Evolutionary conservation across 2,329 filamentous ascomycete genomes (phyloP).

Genomic region (Neofusicoccum kwambonambiense): DNA sequence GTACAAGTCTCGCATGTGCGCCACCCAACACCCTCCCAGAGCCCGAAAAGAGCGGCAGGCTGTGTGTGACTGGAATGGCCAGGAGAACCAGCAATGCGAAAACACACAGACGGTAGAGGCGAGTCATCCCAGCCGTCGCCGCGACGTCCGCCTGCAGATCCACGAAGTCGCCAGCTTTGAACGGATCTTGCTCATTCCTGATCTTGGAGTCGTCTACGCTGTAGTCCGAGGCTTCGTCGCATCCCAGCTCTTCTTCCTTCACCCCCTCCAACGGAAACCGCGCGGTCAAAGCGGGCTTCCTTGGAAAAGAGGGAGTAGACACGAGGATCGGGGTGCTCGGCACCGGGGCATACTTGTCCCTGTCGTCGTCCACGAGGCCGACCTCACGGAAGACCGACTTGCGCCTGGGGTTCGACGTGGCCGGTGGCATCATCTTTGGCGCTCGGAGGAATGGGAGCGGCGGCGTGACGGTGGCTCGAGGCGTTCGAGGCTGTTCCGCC

Average conservation of each 20-base stretch:
- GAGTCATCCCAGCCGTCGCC: neutral
- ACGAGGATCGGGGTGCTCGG: slow-evolving; percentile 1
- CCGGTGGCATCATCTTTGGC: slow-evolving; percentile 9
- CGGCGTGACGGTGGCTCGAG: neutral
- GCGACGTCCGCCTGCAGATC: neutral
- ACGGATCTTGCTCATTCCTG: neutral
- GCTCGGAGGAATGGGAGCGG: neutral
- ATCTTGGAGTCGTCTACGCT: neutral
- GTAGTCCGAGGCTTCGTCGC: neutral
- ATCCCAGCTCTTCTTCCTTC: neutral
- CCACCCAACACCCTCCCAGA: neutral
- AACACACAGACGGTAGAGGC: neutral
- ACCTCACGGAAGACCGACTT: slow-evolving; percentile 18
- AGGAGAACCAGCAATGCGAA: slow-evolving; percentile 1
- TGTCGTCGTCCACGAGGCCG: slow-evolving; percentile 9
- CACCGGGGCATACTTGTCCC: neutral
- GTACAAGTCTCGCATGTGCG: neutral
- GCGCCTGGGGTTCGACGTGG: slow-evolving; percentile 12
- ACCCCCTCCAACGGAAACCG: neutral
- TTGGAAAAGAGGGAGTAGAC: neutral
- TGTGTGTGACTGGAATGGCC: neutral
- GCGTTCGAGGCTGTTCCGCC: neutral
- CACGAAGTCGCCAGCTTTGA: neutral
- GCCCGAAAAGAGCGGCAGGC: neutral
- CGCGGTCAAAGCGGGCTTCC: neutral